phyloP scores from a whole-genome alignment of 768 basidiomycete species.

The Tylopilus sp. region DNA sequence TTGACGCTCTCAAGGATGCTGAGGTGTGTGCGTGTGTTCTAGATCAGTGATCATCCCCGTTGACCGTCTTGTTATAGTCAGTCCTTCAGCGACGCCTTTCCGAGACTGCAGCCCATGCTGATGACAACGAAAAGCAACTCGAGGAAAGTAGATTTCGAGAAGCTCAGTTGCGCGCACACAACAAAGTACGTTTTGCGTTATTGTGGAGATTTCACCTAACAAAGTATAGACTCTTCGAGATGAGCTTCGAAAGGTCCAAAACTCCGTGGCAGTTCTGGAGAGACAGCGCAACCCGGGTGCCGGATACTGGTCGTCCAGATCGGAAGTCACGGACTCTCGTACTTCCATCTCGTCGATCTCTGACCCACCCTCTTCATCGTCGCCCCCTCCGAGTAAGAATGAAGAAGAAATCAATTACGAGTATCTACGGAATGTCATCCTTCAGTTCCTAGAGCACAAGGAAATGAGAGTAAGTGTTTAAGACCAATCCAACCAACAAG shows the following conservation, averaged over 20 bases:
- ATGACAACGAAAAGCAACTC: conserved; percentile 58
- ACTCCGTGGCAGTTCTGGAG: conserved; percentile 85
- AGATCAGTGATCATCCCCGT: background rate
- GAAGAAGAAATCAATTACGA: conserved; percentile 96
- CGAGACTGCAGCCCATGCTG: conserved; percentile 48
- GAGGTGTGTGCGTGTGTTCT: conserved; percentile 48
- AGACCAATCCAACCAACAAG: background rate
- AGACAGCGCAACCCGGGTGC: conserved; percentile 90
- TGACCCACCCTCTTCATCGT: conserved; percentile 35
- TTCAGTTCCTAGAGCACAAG: conserved; percentile 97
- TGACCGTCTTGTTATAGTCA: conserved; percentile 34
- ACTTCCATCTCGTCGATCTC: conserved; percentile 43
- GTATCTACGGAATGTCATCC: conserved; percentile 91
- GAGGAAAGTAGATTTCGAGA: conserved; percentile 75
- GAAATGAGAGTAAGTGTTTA: conserved; percentile 84
- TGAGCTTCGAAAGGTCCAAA: conserved; percentile 93
- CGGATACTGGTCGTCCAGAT: conserved; percentile 78
- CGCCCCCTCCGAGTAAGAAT: conserved; percentile 36
- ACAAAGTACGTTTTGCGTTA: conserved; percentile 57
- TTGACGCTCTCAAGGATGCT: conserved; percentile 48
- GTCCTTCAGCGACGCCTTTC: conserved; percentile 42
- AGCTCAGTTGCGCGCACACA: conserved; percentile 63
- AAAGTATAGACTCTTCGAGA: conserved; percentile 77
- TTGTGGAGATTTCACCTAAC: conserved; percentile 4
- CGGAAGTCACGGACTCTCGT: conserved; percentile 32